Percentiles rank a stretch among this genome's conserved stretches.
These are phyloP conservation scores for Casuarina cunninghamiana DNA, from an alignment of 306 rosid genomes.

Conservation along the genomic window DNA sequence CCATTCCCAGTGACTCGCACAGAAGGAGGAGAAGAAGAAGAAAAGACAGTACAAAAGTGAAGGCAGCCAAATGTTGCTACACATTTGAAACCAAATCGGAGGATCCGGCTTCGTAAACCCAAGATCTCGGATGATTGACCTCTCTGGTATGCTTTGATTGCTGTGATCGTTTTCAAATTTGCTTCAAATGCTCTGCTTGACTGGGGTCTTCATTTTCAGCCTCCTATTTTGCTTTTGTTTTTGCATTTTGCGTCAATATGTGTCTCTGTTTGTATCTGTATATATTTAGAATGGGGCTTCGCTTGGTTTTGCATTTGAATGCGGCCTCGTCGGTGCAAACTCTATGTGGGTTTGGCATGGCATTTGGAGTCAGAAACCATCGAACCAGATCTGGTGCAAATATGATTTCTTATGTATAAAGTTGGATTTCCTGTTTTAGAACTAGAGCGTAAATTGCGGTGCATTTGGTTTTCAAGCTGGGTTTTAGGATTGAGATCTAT, in stretches of 20 bases:
- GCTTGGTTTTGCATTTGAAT: slow-evolving; percentile 40
- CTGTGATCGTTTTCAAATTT: slow-evolving; percentile 58
- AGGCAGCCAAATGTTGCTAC: slow-evolving; percentile 55
- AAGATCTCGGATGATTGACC: slow-evolving; percentile 62
- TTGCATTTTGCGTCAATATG: slow-evolving; percentile 30
- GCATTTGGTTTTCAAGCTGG: slow-evolving; percentile 31
- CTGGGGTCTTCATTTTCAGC: slow-evolving; percentile 38
- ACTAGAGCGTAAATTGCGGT: slow-evolving; percentile 24
- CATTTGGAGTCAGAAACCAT: slow-evolving; percentile 38
- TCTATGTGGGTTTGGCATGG: slow-evolving; percentile 36
- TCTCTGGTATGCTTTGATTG: slow-evolving; percentile 36
- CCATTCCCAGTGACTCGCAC: slow-evolving; percentile 31
- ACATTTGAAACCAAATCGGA: slow-evolving; percentile 47
- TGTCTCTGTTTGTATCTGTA: neutral
- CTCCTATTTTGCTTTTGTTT: slow-evolving; percentile 24
- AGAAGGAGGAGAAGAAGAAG: neutral
- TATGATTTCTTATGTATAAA: slow-evolving; percentile 34
- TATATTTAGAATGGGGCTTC: slow-evolving; percentile 33
- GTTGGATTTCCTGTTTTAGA: slow-evolving; percentile 43
- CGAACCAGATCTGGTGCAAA: slow-evolving; percentile 69
- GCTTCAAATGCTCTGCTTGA: slow-evolving; percentile 16
- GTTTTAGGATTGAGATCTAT: slow-evolving; percentile 59
- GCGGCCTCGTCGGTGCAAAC: slow-evolving; percentile 37
- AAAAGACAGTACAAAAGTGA: slow-evolving; percentile 25
- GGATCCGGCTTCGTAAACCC: slow-evolving; percentile 55